A percentile compares a stretch with the other conserved stretches of the same genome.
Conservation (phyloP, 2,329 filamentous ascomycete genomes). For the Exophiala sp. region DNA sequence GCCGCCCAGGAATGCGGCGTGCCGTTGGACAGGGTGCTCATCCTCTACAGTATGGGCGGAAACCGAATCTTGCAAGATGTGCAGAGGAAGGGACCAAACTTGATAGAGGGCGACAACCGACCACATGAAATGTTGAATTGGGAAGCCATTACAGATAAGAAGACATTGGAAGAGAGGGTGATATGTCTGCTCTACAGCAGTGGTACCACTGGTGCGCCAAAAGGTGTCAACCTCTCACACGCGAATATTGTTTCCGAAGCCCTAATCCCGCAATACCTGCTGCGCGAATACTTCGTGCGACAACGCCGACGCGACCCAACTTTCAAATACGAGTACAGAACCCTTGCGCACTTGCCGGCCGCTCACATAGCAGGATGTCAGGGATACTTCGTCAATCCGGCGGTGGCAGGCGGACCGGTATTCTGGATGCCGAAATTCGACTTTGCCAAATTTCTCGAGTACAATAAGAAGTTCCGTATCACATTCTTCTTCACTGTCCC, state of each 20-base stretch:
- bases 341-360: constrained; percentile 45
- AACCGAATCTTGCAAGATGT: constrained; percentile 32
- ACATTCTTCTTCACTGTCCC: constrained; percentile 59
- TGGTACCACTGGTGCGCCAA: constrained; percentile 33
- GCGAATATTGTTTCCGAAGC: constrained; percentile 42
- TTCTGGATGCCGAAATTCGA: constrained; percentile 65
- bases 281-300: constrained; percentile 29
- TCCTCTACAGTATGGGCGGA: constrained; percentile 45
- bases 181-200: constrained; percentile 35
- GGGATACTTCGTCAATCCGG: constrained; percentile 47
- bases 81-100: constrained; percentile 11
- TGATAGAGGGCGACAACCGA: constrained; percentile 20
- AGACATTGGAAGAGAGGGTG: constrained; percentile 45
- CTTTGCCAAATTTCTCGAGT: constrained; percentile 53
- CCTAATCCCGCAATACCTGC: constrained; percentile 29
- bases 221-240: constrained; percentile 42
- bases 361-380: constrained; percentile 49
- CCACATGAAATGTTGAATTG: constrained; percentile 44
- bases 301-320: constrained; percentile 32
- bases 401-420: constrained; percentile 46
- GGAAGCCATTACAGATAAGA: constrained; percentile 51
- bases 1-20: constrained; percentile 52
- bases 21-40: constrained; percentile 46
- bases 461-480: constrained; percentile 50
- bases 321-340: constrained; percentile 33